Evolutionary conservation across 2,329 filamentous ascomycete species (phyloP).

Genomic region (Xylaria sp.): DNA sequence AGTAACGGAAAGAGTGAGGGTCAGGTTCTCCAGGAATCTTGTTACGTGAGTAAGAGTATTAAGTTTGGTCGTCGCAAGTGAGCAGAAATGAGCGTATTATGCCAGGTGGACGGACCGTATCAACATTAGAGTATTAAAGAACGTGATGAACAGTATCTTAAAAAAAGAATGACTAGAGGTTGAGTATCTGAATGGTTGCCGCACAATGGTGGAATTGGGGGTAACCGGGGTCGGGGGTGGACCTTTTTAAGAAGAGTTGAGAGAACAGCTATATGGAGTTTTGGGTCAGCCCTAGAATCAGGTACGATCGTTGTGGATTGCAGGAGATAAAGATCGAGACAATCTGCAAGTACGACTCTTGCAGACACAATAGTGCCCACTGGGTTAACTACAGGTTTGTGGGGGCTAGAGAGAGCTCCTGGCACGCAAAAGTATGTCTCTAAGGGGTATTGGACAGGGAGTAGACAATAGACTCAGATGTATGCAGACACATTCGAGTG

Average conservation of each 20-base stretch:
- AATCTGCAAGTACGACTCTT: constrained; percentile 43
- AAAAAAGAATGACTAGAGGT: constrained; percentile 66
- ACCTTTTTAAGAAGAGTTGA: constrained; percentile 60
- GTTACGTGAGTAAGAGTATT: constrained; percentile 50
- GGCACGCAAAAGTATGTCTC: constrained; percentile 45
- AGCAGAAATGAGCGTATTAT: constrained; percentile 58
- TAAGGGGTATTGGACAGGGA: constrained; percentile 40
- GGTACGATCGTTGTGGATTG: constrained; percentile 39
- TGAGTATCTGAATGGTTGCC: constrained; percentile 61
- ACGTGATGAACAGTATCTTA: constrained; percentile 61
- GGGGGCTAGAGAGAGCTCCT: constrained; percentile 41
- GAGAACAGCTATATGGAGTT: constrained; percentile 46
- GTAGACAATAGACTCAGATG: constrained; percentile 34
- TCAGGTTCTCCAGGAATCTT: constrained; percentile 66
- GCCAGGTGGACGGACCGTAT: constrained; percentile 58
- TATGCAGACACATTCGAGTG: constrained; percentile 39
- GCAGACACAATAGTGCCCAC: constrained; percentile 42
- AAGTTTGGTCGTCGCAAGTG: constrained; percentile 51
- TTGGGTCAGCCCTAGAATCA: constrained; percentile 45
- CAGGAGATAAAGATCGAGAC: constrained; percentile 41
- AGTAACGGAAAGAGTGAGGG: constrained; percentile 58
- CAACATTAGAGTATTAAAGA: constrained; percentile 70
- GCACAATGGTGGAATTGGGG: constrained; percentile 54
- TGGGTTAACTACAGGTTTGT: constrained; percentile 44
- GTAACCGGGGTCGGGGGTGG: constrained; percentile 57